Base-by-base conservation (phyloP, 1,284 basidiomycete genomes). In the Austroboletus novae-zelandiae region DNA sequence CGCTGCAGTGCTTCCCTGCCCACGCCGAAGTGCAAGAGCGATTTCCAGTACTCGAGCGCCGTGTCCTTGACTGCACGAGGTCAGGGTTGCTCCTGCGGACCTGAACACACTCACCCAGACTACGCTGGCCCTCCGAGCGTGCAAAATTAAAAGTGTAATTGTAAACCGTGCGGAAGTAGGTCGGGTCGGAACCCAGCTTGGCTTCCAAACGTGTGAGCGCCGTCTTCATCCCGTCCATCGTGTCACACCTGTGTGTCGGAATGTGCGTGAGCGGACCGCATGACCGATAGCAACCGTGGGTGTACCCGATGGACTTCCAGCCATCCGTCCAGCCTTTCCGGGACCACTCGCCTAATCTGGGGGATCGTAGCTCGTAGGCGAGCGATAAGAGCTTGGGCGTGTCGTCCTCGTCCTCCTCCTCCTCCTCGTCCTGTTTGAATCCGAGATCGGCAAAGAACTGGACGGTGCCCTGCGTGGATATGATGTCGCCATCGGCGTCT, bases 101-200 rank as follows among this genome's bases (percentile, higher is more conserved):
- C 29, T 30, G 10, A 45, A n/a, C 43, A 17, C 25, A 64, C 78
- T 47, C 56, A 83, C 84, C 78, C 42, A 91, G 74, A 67, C 83
- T 87, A 44, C 88, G 76, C 62, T 83, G 86, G 0, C 94, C 94
- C 49, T 89, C 84, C 17, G 75, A 68, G 52, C 88, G 83, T 25
- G 86, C 89, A 69, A 98, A 92, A 54, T 87, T 83, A 64, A 98
- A 99, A 0, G 92, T 90, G 69, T 87, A 89, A 58, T 81, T 81
- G 73, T 98, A 99, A 10, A 98, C 91, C 56, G 84, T 83, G 56
- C 81, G 81, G 73, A 96, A 98, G 70, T 93, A 93, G 0, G 69
- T 74, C 0, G 83, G 74, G 61, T 95, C 86, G 8, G 77, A 73
- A 23, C 76, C 78, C 37, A 96, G 81, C 61, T 82, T 81, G 44